Base-by-base conservation (phyloP, 1,284 basidiomycete species). In the Rhodotorula sp. region DNA sequence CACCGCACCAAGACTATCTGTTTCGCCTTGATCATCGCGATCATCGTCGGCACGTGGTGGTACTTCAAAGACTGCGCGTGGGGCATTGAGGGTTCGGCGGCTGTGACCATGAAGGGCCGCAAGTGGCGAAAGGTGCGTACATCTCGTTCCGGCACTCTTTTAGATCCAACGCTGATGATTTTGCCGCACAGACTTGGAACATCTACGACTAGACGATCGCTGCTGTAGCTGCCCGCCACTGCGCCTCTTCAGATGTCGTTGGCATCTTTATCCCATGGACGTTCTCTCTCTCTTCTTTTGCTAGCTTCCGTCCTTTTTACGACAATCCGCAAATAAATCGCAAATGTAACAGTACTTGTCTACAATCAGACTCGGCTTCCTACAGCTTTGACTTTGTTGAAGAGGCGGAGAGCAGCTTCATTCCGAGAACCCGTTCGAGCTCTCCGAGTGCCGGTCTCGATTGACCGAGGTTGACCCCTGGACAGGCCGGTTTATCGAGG, bases 61-160 rank as follows among this genome's bases (percentile, higher is more conserved):
- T 97, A 92, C 93, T 98, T 97, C 85, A 89, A 86, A 73, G 90
- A 88, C 34, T 83, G 95, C 57, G 91, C 92, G 1, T 94, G 92
- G 80, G 96, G 96, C 0, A 76, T 76, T 39, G 65, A 76, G 21
- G 74, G 74, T 5, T 69, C 68, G 14, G 69, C 72, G 12, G 39
- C 23, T 31, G 57, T 65, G 31, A 58, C 54, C 6, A 58, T 73
- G 26, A 31, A 14, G 34, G 63, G 60, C 18, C 29, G 60, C 15
- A 70, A 70, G 91, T 97, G 67, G 87, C 89, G 58, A 93, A 93
- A 1, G 89, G 62, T 70, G 59, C 59, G 59, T 64, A 31, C 39
- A 12, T 0, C 31, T 5, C 21, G 20, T 14, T 16, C 20, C 5
- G n/a, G 21, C 5, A 16, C 23, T 12, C 10, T 5, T 21, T 46